phyloP scores from a whole-genome alignment of 2,329 filamentous ascomycete genomes.

The Trichoderma sp. region DNA sequence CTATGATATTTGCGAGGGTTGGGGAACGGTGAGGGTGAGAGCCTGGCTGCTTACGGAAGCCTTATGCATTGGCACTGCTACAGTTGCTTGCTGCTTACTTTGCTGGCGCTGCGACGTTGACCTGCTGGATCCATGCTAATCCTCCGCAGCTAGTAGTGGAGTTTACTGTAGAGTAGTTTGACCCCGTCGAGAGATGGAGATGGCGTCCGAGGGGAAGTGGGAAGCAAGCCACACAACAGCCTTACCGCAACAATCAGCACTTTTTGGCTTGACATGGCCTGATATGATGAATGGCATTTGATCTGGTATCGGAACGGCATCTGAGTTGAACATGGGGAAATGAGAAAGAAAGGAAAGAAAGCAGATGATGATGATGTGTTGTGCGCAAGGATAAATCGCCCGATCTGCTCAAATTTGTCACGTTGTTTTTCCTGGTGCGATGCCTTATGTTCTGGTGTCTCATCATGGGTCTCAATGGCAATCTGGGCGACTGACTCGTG shows the following conservation, averaged over 20 bases:
- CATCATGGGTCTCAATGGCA: neutral
- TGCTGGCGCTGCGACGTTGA: neutral
- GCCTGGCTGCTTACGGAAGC: neutral
- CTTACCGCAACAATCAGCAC: neutral
- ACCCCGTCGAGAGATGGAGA: neutral
- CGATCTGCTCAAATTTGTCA: neutral
- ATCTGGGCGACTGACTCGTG: neutral
- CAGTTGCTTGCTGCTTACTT: neutral
- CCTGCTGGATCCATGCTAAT: neutral
- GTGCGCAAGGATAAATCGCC: neutral
- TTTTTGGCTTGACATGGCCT: neutral
- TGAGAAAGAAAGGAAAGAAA: neutral
- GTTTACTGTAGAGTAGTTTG: neutral
- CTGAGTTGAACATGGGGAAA: neutral
- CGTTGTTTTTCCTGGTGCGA: neutral
- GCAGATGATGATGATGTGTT: neutral
- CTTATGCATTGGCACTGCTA: neutral
- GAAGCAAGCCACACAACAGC: neutral
- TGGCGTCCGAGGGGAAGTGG: neutral
- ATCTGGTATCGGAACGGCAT: neutral
- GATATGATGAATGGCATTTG: neutral
- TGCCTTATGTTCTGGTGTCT: neutral
- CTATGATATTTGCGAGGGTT: neutral
- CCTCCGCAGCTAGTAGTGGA: neutral
- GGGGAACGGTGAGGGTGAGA: neutral